Conservation (phyloP, 495 filamentous ascomycete species). For the Hypoxylon crocopeplum region DNA sequence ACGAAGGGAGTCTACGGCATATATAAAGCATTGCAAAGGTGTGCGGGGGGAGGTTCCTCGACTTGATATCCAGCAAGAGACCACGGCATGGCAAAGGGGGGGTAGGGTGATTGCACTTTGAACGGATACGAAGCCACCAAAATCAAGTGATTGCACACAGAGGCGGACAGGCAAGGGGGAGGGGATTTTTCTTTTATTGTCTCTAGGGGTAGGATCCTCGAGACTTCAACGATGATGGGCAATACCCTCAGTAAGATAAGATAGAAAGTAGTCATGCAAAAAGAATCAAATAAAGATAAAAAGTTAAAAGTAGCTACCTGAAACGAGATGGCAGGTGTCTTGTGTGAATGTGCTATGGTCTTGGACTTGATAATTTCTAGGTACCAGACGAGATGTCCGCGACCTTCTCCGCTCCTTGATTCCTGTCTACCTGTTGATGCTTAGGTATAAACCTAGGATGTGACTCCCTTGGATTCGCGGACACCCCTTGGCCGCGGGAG, state of each 20-base stretch:
- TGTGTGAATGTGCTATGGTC: neutral
- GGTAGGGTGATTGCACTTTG: too few relatives aligned
- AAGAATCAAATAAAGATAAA: slow-evolving; percentile 35
- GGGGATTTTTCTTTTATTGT: slow-evolving; percentile 23
- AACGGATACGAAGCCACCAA: neutral
- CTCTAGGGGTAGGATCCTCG: slow-evolving; percentile 16
- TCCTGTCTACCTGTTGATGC: too few relatives aligned
- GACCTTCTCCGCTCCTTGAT: too few relatives aligned
- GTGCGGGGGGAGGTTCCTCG: slow-evolving; percentile 12
- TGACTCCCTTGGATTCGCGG: too few relatives aligned
- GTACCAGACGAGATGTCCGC: too few relatives aligned
- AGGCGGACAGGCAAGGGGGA: neutral
- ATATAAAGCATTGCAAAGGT: slow-evolving; percentile 37
- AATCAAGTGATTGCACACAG: slow-evolving; percentile 25
- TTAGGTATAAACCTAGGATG: too few relatives aligned
- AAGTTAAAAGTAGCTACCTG: slow-evolving; percentile 22
- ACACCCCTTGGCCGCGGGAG: too few relatives aligned
- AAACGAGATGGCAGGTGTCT: too few relatives aligned
- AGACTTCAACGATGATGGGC: slow-evolving; percentile 26
- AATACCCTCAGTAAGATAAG: slow-evolving; percentile 32
- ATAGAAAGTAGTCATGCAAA: slow-evolving; percentile 30
- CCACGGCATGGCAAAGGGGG: too few relatives aligned
- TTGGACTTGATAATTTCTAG: too few relatives aligned
- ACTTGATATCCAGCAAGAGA: slow-evolving; percentile 31
- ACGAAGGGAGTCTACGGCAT: slow-evolving; percentile 33